phyloP scores from a whole-genome alignment of 164 flowering plant species.

The Saururus chinensis region DNA sequence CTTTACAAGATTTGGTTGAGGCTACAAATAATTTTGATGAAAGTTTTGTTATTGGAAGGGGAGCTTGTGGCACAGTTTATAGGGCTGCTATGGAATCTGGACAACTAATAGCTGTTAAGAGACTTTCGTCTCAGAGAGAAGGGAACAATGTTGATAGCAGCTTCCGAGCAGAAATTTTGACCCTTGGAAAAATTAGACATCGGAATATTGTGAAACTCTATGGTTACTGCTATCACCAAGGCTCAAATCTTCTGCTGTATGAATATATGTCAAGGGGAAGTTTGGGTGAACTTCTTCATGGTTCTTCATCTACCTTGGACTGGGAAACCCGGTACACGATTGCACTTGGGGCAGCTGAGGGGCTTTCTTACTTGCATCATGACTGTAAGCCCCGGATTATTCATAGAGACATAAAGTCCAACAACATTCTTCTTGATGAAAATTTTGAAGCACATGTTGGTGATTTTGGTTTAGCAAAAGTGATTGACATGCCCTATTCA shows the following conservation, averaged over 20 bases:
- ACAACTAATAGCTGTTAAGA: conserved; percentile 67
- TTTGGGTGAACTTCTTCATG: conserved; percentile 84
- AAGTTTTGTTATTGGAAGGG: conserved; percentile 66
- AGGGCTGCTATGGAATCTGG: conserved; percentile 71
- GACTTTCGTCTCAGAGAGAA: conserved; percentile 69
- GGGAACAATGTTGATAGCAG: conserved; percentile 74
- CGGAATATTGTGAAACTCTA: conserved; percentile 85
- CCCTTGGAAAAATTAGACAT: conserved; percentile 87
- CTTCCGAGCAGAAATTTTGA: conserved; percentile 77
- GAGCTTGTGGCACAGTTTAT: conserved; percentile 95
- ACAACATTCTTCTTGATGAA: conserved; percentile 73
- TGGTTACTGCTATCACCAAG: conserved; percentile 80
- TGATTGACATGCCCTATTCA: conserved; percentile 91
- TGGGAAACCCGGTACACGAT: conserved; percentile 69
- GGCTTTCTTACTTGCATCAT: conserved; percentile 88
- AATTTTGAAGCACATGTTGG: conserved; percentile 97
- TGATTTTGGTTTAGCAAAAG: conserved; percentile 94
- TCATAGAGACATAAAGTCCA: conserved; percentile 97
- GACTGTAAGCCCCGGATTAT: conserved; percentile 90
- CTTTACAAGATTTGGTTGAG: conserved; percentile 75
- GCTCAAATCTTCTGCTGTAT: conserved; percentile 79
- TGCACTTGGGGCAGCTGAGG: conserved; percentile 94
- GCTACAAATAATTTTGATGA: conserved; percentile 76
- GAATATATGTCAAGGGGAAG: conserved; percentile 88
- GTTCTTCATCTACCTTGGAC: conserved; percentile 40